Base-by-base conservation (phyloP, 106 monocot genomes). In the Dioscorea zingiberensis region DNA sequence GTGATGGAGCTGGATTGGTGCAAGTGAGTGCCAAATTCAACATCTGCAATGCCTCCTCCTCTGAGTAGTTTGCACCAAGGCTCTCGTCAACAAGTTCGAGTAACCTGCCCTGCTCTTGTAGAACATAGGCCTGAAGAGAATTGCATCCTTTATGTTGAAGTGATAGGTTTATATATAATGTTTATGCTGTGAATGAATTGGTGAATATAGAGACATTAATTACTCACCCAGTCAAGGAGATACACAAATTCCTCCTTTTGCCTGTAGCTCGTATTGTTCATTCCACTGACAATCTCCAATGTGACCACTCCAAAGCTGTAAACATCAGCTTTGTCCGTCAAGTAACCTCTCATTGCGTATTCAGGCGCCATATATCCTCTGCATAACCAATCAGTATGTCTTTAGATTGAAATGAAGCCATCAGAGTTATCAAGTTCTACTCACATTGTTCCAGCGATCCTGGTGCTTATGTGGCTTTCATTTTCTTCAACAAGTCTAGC, bases 351-450 rank as follows among this genome's bases (percentile, higher is more conserved):
- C 27, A 49, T 64, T 21, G 70, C 76, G 64, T 76, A 76, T 65
- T 76, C 76, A 27, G 70, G 76, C 27, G 64, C 75, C 75, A 75
- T 75, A 55, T 75, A 75, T 38, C 75, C 75, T 30, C 68, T 75
- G 55, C 25, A 62, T 51, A n/a, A n/a, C n/a, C n/a, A n/a, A n/a
- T n/a, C n/a, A n/a, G n/a, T n/a, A n/a, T n/a, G n/a, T n/a, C n/a
- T n/a, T n/a, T n/a, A n/a, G n/a, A 69, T 18, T 7, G 23, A 25
- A 19, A 28, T 7, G 6, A 25, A 26, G 7, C 1, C 6, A 8
- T 13, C 28, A 14, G n/a, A 22, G 38, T 8, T 8, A 38, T 38
- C 6, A 6, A 8, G 55, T 49, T 54, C 13, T 29, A 55, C 66
- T 67, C 9, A 77, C 77, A 60, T 54, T 5, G 77, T 77, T 54